Percentiles rank a stretch among this genome's conserved stretches.
phyloP scores from a whole-genome alignment of 495 filamentous ascomycete genomes.

The Hypoxylon crocopeplum region DNA sequence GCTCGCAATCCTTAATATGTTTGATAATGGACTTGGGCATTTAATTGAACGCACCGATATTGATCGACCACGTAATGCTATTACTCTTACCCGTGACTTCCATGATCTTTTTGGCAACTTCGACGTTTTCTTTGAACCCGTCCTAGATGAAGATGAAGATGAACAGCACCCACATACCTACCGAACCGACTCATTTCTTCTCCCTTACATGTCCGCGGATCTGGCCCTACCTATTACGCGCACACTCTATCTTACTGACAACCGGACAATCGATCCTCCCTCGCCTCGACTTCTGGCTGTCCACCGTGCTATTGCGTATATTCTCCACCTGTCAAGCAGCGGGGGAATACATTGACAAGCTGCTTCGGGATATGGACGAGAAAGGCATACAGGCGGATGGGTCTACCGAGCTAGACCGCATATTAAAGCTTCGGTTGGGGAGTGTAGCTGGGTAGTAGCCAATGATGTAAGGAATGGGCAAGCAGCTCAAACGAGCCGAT shows the following conservation, averaged over 20 bases:
- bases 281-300: conserved; percentile 39
- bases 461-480: too few species aligned
- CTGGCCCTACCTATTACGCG: conserved; percentile 12
- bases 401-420: conserved; percentile 28
- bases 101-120: conserved; percentile 34
- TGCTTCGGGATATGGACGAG: conserved; percentile 40
- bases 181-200: too few species aligned
- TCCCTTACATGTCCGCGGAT: not conserved
- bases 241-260: conserved; percentile 35
- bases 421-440: conserved; percentile 33
- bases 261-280: conserved; percentile 40
- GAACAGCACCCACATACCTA: too few species aligned
- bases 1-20: conserved; percentile 36
- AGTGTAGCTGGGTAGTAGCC: conserved; percentile 2
- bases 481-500: too few species aligned
- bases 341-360: conserved; percentile 41
- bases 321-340: conserved; percentile 46
- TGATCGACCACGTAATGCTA: conserved; percentile 35
- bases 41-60: conserved; percentile 31
- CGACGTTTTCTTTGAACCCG: conserved; percentile 33
- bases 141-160: conserved; percentile 17
- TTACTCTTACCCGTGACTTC: conserved; percentile 27
- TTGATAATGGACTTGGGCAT: conserved; percentile 29
- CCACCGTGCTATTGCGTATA: conserved; percentile 44
- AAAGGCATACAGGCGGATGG: conserved; percentile 36